A percentile compares a stretch with the other conserved stretches of the same genome.
Conservation (phyloP, 495 filamentous ascomycete species). For the Trichocladium antarcticum region DNA sequence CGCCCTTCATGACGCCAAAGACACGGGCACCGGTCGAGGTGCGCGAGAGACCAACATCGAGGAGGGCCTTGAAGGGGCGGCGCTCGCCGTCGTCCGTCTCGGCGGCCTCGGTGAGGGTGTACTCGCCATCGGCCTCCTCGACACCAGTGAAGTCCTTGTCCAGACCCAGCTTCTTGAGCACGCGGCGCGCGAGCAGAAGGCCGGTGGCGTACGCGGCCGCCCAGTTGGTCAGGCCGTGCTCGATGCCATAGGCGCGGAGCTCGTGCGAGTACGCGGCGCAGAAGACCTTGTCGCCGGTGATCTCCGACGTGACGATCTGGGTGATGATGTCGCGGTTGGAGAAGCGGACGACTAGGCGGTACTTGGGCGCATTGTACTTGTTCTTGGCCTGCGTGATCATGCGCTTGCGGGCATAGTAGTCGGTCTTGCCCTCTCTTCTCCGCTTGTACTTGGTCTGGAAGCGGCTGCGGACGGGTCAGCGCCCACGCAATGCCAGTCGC, state of each 20-base stretch:
- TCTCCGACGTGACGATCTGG: conserved; percentile 94
- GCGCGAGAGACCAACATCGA: conserved; percentile 92
- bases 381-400: conserved; percentile 99
- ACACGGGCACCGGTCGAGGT: conserved; percentile 97
- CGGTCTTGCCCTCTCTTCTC: conserved; percentile 92
- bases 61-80: conserved; percentile 96
- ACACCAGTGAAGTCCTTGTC: conserved; percentile 86
- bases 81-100: conserved; percentile 77
- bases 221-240: conserved; percentile 99
- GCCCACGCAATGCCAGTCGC: background rate
- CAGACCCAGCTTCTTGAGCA: conserved; percentile 90
- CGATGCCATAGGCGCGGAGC: conserved; percentile 91
- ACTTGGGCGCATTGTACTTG: conserved; percentile 99
- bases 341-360: conserved; percentile 99
- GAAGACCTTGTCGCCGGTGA: conserved; percentile 96
- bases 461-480: conserved; percentile 48
- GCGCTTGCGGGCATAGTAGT: conserved; percentile 99
- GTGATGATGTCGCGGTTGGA: conserved; percentile 98
- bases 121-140: conserved; percentile 91
- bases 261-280: conserved; percentile 90
- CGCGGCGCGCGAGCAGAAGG: conserved; percentile 90
- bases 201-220: conserved; percentile 93
- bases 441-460: conserved; percentile 99
- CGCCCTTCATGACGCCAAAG: conserved; percentile 99
- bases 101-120: conserved; percentile 78